Conservation (phyloP, 2,329 filamentous ascomycete genomes). For the Rosellinia necatrix region DNA sequence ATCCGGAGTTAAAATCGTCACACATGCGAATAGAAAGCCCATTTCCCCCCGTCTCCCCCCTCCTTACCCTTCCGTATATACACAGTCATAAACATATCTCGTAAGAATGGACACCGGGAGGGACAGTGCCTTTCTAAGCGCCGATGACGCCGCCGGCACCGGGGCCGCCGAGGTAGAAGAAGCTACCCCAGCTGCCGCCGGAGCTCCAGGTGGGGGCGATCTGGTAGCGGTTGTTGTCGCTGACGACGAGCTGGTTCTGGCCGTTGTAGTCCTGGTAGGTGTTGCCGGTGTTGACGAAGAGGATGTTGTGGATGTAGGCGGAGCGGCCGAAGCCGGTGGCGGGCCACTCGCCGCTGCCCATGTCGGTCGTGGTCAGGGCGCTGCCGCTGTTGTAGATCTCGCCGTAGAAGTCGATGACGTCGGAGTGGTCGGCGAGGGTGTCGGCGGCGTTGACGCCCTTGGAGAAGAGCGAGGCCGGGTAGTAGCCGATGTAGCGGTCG, state of each 20-base stretch:
- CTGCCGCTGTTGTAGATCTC: constrained; percentile 29
- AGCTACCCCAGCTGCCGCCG: constrained; percentile 21
- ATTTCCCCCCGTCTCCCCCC: no score
- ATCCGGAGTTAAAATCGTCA: no score
- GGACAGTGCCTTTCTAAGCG: constrained; percentile 17
- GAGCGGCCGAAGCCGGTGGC: constrained; percentile 22
- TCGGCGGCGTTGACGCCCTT: constrained; percentile 19
- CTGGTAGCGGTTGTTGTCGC: constrained; percentile 22
- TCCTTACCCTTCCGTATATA: no score
- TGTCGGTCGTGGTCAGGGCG: constrained; percentile 23
- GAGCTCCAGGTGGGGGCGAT: constrained; percentile 22
- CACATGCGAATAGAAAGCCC: no score
- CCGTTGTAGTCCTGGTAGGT: constrained; percentile 23
- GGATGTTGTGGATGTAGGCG: constrained; percentile 28
- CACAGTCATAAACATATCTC: no score
- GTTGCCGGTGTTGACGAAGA: background rate
- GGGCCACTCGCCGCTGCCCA: constrained; percentile 30
- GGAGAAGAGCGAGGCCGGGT: constrained; percentile 25
- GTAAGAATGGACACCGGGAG: no score
- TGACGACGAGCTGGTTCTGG: constrained; percentile 17
- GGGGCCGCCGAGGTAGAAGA: constrained; percentile 27
- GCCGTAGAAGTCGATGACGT: constrained; percentile 26
- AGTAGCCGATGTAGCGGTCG: constrained; percentile 27
- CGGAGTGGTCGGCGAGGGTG: constrained; percentile 24
- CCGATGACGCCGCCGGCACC: constrained; percentile 23